phyloP scores from a whole-genome alignment of 164 flowering plant species.

The Buxus sempervirens region DNA sequence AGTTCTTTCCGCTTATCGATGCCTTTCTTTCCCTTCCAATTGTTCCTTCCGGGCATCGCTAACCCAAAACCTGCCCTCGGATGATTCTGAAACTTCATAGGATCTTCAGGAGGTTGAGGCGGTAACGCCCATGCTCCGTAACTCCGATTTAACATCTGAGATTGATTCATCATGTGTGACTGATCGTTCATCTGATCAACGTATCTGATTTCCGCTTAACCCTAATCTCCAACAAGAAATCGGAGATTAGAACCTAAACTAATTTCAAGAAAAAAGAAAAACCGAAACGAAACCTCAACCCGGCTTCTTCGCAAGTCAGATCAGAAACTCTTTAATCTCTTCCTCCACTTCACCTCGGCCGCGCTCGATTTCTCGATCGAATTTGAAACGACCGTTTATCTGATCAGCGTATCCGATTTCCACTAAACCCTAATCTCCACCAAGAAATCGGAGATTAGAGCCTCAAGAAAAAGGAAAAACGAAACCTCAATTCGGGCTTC shows the following conservation, averaged over 20 bases:
- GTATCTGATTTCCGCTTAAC: background rate
- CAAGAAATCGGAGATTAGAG: background rate
- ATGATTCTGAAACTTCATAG: conserved; percentile 18
- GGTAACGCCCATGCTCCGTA: conserved; percentile 33
- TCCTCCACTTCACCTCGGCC: no score
- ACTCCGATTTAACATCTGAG: conserved; percentile 26
- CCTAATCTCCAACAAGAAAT: conserved; percentile 2
- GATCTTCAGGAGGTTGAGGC: conserved; percentile 12
- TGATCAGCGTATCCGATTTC: background rate
- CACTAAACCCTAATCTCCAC: conserved; percentile 5
- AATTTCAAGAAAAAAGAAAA: background rate
- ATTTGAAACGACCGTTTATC: conserved; percentile 41
- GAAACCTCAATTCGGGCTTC: background rate
- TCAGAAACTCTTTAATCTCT: no score
- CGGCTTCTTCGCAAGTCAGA: background rate
- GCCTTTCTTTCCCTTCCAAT: conserved; percentile 77
- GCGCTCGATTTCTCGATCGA: no score
- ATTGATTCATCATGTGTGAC: conserved; percentile 21
- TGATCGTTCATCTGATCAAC: conserved; percentile 28
- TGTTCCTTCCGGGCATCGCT: conserved; percentile 21
- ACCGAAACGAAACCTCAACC: background rate
- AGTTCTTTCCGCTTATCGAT: conserved; percentile 26
- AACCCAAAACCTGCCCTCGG: conserved; percentile 21
- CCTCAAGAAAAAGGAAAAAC: background rate
- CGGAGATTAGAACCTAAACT: conserved; percentile 4